Conservation (phyloP, 1,139 yeast species). For the Yarrowia galli region DNA sequence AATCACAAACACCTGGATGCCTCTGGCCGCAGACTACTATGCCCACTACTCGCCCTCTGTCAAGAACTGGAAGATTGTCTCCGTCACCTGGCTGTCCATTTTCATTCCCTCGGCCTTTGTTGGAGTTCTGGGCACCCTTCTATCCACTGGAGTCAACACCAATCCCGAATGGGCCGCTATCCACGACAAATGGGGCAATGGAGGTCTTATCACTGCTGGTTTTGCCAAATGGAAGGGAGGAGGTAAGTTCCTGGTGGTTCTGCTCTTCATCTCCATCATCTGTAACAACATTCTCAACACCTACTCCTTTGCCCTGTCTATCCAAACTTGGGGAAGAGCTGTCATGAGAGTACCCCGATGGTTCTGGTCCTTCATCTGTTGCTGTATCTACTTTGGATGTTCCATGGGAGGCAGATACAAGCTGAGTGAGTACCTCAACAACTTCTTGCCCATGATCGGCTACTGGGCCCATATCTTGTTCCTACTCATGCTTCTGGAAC, state of each 20-base stretch:
- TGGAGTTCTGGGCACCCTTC: constrained; percentile 72
- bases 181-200: constrained; percentile 70
- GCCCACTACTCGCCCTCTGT: constrained; percentile 80
- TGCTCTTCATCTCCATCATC: constrained; percentile 74
- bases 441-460: constrained; percentile 92
- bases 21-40: constrained; percentile 85
- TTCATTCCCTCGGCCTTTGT: constrained; percentile 79
- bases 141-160: constrained; percentile 70
- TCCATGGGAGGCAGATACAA: constrained; percentile 72
- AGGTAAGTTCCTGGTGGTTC: constrained; percentile 75
- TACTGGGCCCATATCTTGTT: constrained; percentile 92
- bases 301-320: constrained; percentile 82
- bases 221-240: constrained; percentile 79
- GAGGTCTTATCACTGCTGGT: constrained; percentile 74
- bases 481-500: constrained; percentile 75
- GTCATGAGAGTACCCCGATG: constrained; percentile 79
- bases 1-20: constrained; percentile 90
- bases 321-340: constrained; percentile 71
- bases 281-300: constrained; percentile 83
- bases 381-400: constrained; percentile 66
- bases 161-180: constrained; percentile 66
- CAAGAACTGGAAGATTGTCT: constrained; percentile 62
- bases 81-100: constrained; percentile 72
- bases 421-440: constrained; percentile 78
- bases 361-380: constrained; percentile 72